Conservation (phyloP, 345 rosid species). For the Citrus medica region DNA sequence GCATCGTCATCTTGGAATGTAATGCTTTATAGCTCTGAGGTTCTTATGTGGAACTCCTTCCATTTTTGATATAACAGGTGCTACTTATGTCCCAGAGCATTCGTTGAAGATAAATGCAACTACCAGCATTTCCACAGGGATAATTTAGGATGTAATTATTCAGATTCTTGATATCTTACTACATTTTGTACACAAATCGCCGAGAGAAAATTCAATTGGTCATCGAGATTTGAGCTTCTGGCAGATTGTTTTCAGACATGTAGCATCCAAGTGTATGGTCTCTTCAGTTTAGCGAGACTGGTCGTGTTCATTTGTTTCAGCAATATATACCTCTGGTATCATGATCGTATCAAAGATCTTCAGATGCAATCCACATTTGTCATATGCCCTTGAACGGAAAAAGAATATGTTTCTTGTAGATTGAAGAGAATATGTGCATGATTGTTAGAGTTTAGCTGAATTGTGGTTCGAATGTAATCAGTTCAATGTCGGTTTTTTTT, state of each 20-base stretch:
- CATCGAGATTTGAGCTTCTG: neutral
- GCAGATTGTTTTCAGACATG: neutral
- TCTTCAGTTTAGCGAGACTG: neutral
- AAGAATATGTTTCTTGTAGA: conserved; percentile 13
- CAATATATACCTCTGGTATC: neutral
- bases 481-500: neutral
- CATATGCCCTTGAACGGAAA: conserved; percentile 10
- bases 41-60: neutral
- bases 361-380: conserved; percentile 8
- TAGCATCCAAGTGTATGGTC: neutral
- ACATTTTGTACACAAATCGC: conserved; percentile 18
- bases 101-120: conserved; percentile 90
- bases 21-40: neutral
- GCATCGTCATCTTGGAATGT: neutral
- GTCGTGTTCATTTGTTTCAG: conserved; percentile 7
- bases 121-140: conserved; percentile 75
- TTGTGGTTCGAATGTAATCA: neutral
- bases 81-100: conserved; percentile 81
- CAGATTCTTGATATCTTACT: neutral
- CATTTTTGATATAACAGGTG: conserved; percentile 53
- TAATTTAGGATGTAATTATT: conserved; percentile 33
- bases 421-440: neutral
- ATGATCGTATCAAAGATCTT: conserved; percentile 3
- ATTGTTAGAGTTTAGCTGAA: neutral
- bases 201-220: neutral